Conservation (phyloP, 139 green algal genomes). For the Diplosphaera chodatii region DNA sequence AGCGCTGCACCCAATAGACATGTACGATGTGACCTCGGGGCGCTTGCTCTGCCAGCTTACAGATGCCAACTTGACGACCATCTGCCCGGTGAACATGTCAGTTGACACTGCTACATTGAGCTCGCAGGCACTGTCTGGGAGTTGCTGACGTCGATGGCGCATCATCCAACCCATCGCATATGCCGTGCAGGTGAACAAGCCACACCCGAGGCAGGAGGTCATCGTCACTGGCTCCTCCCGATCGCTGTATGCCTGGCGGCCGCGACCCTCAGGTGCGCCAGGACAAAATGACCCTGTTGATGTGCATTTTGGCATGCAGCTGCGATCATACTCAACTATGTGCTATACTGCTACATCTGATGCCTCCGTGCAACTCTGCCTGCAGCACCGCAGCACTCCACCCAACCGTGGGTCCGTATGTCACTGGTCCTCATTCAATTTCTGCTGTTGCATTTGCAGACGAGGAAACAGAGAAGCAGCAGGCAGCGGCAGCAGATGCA, state of each 20-base stretch:
- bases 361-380: no score
- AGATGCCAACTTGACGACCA: conserved; percentile 66
- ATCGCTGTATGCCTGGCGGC: conserved; percentile 39
- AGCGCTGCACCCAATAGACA: conserved; percentile 82
- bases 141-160: no score
- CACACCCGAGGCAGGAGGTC: conserved; percentile 65
- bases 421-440: no score
- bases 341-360: no score
- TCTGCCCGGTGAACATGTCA: conserved; percentile 15
- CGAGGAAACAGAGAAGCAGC: background rate
- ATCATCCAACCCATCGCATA: no score
- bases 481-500: background rate
- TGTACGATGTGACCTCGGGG: conserved; percentile 66
- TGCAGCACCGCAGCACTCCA: no score
- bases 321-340: no score
- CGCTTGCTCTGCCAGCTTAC: conserved; percentile 46
- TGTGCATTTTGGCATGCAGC: background rate
- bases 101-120: no score
- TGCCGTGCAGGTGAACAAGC: conserved; percentile 68
- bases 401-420: no score
- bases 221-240: conserved; percentile 45
- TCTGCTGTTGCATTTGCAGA: background rate
- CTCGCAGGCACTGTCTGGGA: no score
- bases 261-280: background rate
- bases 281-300: background rate